phyloP scores from a whole-genome alignment of 2,329 filamentous ascomycete genomes.

The Pseudovirgaria hyperparasitica region DNA sequence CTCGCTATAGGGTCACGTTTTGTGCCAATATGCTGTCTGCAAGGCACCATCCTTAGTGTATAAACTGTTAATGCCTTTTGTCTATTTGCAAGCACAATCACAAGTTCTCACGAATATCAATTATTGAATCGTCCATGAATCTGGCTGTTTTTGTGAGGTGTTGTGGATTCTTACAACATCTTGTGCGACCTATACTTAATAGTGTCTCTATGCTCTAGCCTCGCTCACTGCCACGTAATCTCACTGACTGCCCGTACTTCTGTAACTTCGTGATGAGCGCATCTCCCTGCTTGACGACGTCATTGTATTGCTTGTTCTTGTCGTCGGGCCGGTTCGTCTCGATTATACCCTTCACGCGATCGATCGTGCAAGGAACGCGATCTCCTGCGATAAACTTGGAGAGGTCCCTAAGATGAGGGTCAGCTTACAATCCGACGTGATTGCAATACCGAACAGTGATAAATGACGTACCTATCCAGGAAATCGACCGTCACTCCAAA shows the following conservation, averaged over 20 bases:
- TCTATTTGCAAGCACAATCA: no score
- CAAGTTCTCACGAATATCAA: no score
- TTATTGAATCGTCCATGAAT: no score
- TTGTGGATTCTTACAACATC: no score
- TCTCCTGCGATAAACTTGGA: slow-evolving; percentile 94
- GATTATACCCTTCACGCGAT: slow-evolving; percentile 91
- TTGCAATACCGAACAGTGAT: neutral
- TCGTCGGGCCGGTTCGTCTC: slow-evolving; percentile 96
- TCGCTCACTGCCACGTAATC: slow-evolving; percentile 86
- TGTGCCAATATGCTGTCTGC: no score
- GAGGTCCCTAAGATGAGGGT: slow-evolving; percentile 54
- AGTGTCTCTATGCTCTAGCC: no score
- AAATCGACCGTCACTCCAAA: slow-evolving; percentile 97
- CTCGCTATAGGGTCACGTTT: no score
- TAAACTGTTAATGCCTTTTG: no score
- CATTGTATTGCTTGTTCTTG: slow-evolving; percentile 99
- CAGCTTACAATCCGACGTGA: neutral
- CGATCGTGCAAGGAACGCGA: slow-evolving; percentile 91
- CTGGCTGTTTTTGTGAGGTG: no score
- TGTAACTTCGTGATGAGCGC: slow-evolving; percentile 97
- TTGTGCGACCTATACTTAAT: no score
- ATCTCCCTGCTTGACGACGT: slow-evolving; percentile 94
- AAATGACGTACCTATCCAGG: slow-evolving; percentile 62
- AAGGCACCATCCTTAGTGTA: no score
- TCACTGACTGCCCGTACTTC: slow-evolving; percentile 95